A percentile compares a stretch with the other conserved stretches of the same genome.
These are phyloP conservation scores for Grifola frondosa DNA, from an alignment of 1,284 basidiomycete genomes.

Conservation along the genomic window DNA sequence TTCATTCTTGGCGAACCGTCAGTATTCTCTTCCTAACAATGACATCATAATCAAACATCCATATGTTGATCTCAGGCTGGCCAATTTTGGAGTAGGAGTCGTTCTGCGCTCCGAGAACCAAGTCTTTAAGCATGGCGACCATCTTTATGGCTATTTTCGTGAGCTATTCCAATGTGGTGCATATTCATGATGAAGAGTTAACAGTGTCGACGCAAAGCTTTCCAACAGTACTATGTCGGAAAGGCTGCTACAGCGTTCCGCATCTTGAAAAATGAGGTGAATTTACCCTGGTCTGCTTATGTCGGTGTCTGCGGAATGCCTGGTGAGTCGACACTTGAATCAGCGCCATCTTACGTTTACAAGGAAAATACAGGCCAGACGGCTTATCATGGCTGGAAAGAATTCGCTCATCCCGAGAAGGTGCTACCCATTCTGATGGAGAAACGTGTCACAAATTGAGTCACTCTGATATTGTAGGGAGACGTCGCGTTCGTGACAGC, in stretches of 20 bases:
- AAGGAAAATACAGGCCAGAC: slow-evolving; percentile 22
- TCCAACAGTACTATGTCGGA: slow-evolving; percentile 22
- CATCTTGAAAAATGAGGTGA: slow-evolving; percentile 27
- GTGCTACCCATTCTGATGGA: not conserved
- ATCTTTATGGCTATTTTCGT: slow-evolving; percentile 39
- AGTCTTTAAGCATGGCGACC: slow-evolving; percentile 40
- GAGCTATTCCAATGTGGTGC: not conserved
- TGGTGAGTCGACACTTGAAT: slow-evolving; percentile 15
- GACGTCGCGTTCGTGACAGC: slow-evolving; percentile 25
- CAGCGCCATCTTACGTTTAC: no score
- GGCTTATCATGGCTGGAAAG: slow-evolving; percentile 26
- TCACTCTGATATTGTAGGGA: slow-evolving; percentile 11
- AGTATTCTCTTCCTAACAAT: not conserved
- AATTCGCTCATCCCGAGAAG: slow-evolving; percentile 22
- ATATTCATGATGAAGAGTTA: not conserved
- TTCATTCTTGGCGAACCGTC: slow-evolving; percentile 16
- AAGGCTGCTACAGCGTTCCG: slow-evolving; percentile 2
- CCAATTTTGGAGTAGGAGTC: slow-evolving; percentile 37
- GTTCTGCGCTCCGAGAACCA: slow-evolving; percentile 44
- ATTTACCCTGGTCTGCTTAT: slow-evolving; percentile 32
- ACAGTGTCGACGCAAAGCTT: no score
- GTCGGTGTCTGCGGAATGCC: slow-evolving; percentile 35
- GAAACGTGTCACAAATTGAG: not conserved
- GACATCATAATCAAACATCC: not conserved
- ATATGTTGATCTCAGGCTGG: slow-evolving; percentile 8